Conservation (phyloP, 1,139 yeast species). For the Hanseniaspora gamundiae region DNA sequence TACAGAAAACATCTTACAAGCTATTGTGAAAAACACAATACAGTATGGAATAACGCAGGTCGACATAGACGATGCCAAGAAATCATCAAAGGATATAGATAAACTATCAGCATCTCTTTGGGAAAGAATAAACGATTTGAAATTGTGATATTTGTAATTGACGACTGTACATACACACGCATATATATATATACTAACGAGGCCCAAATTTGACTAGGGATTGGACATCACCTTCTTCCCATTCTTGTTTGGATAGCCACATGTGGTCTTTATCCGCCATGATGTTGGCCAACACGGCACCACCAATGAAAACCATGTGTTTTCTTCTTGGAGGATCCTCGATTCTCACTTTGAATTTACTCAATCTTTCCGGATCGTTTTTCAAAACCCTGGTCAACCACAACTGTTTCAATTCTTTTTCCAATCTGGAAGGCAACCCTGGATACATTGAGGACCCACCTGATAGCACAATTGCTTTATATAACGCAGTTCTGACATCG, state of each 20-base stretch:
- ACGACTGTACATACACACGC: not conserved
- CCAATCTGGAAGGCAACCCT: slow-evolving; percentile 90
- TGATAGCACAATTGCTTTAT: slow-evolving; percentile 83
- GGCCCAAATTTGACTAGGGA: slow-evolving; percentile 86
- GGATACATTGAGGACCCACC: slow-evolving; percentile 99
- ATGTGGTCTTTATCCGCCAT: slow-evolving; percentile 97
- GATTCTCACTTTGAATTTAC: slow-evolving; percentile 87
- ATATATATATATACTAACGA: slow-evolving; percentile 32
- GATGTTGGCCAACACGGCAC: slow-evolving; percentile 94
- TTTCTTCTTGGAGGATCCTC: slow-evolving; percentile 99
- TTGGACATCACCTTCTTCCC: slow-evolving; percentile 94
- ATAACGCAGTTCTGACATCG: slow-evolving; percentile 79
- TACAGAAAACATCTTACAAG: slow-evolving; percentile 52
- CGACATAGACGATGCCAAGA: slow-evolving; percentile 30
- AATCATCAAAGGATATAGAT: slow-evolving; percentile 32
- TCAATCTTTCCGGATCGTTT: slow-evolving; percentile 77
- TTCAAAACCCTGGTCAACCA: slow-evolving; percentile 86
- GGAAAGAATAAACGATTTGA: slow-evolving; percentile 25
- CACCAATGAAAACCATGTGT: slow-evolving; percentile 98
- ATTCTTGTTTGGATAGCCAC: slow-evolving; percentile 95
- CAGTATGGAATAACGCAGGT: slow-evolving; percentile 40
- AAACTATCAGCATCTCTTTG: slow-evolving; percentile 42
- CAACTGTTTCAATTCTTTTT: slow-evolving; percentile 88
- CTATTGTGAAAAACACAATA: slow-evolving; percentile 65
- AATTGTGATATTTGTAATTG: slow-evolving; percentile 9